These are phyloP conservation scores for Lepidopterella palustris DNA, from an alignment of 495 filamentous ascomycete genomes.

Conservation along the genomic window DNA sequence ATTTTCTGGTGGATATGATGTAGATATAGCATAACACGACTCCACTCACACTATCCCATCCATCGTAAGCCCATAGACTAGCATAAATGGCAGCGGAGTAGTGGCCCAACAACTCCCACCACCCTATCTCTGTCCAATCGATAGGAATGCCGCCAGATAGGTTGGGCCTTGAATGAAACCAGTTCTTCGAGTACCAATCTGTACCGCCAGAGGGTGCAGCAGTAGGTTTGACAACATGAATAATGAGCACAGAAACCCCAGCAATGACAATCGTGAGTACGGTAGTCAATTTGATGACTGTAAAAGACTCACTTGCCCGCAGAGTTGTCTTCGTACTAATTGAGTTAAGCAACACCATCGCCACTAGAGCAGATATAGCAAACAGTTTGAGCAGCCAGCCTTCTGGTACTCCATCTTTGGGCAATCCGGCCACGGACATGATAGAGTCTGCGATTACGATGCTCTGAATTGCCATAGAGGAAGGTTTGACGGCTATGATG, in stretches of 20 bases:
- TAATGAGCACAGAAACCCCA: not conserved
- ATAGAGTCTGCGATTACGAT: constrained; percentile 34
- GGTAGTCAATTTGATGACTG: constrained; percentile 15
- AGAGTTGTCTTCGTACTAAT: constrained; percentile 21
- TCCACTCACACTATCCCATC: constrained; percentile 33
- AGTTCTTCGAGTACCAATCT: constrained; percentile 16
- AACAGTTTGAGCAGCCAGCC: constrained; percentile 30
- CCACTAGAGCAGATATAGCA: constrained; percentile 29
- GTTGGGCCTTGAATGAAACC: constrained; percentile 10
- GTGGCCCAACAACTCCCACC: constrained; percentile 21
- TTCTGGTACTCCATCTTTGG: not conserved
- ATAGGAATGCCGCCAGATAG: constrained; percentile 9
- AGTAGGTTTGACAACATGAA: not conserved
- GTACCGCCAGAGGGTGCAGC: constrained; percentile 1
- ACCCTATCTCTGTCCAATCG: constrained; percentile 6
- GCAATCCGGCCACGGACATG: constrained; percentile 21
- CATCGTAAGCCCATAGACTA: constrained; percentile 31
- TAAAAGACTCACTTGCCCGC: constrained; percentile 22
- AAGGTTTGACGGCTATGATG: constrained; percentile 32
- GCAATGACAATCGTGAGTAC: not conserved
- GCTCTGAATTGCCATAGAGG: constrained; percentile 32
- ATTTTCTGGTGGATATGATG: no score
- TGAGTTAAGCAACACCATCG: constrained; percentile 24
- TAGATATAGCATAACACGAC: not conserved
- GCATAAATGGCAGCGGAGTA: constrained; percentile 22